Percentiles rank a stretch among this genome's conserved stretches.
These are phyloP conservation scores for Trichoderma sp. DNA, from an alignment of 2,329 filamentous ascomycete species.

Conservation along the genomic window DNA sequence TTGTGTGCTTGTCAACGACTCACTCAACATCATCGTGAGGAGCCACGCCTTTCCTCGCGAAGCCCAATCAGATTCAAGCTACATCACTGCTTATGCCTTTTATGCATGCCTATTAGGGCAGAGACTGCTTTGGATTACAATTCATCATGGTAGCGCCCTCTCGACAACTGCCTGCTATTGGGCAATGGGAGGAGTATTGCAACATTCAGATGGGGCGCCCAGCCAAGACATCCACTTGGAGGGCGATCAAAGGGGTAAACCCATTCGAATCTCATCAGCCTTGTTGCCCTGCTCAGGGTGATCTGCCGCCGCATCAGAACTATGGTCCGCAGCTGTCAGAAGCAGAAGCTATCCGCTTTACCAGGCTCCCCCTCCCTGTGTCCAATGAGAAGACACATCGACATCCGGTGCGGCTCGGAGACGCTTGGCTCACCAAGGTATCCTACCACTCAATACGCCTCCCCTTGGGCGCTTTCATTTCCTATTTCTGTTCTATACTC, in stretches of 20 bases:
- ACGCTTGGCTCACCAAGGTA: neutral
- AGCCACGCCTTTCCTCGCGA: neutral
- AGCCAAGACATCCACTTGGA: neutral
- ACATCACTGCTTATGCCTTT: neutral
- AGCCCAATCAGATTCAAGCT: neutral
- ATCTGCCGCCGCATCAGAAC: neutral
- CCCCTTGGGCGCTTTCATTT: neutral
- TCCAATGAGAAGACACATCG: neutral
- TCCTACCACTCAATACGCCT: neutral
- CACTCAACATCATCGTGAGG: neutral
- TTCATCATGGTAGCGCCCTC: neutral
- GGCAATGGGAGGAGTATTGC: neutral
- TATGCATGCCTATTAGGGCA: neutral
- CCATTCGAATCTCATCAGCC: neutral
- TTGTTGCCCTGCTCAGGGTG: neutral
- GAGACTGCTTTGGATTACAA: neutral
- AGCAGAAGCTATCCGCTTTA: neutral
- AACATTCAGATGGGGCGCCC: neutral
- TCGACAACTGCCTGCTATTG: neutral
- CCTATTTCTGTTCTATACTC: neutral
- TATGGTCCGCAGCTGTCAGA: constrained; percentile 2
- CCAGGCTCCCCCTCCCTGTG: neutral
- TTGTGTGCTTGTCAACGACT: neutral
- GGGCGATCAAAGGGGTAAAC: neutral
- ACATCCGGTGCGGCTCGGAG: constrained; percentile 4